Percentiles rank a stretch among this genome's conserved stretches.
Conservation (phyloP, 2,329 filamentous ascomycete species). For the Coleophoma crateriformis region DNA sequence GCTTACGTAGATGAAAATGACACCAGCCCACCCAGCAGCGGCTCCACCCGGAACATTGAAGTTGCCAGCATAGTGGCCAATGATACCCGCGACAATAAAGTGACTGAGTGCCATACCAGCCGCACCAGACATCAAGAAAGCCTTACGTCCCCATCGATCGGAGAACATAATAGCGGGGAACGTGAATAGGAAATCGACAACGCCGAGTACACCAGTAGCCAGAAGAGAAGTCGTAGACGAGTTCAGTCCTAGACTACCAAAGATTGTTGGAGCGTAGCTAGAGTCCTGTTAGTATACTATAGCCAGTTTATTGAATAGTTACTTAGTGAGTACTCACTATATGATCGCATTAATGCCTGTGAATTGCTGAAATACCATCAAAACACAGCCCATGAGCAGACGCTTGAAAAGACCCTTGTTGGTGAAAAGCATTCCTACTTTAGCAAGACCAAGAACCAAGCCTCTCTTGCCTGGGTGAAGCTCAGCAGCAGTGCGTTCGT, state of each 20-base stretch:
- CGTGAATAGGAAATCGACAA: conserved; percentile 61
- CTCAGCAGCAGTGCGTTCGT: conserved; percentile 39
- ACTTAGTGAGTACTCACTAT: conserved; percentile 26
- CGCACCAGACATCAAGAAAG: conserved; percentile 53
- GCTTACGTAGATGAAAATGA: conserved; percentile 19
- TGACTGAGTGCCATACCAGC: conserved; percentile 54
- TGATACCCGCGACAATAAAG: conserved; percentile 63
- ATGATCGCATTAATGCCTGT: conserved; percentile 43
- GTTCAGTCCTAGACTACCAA: conserved; percentile 40
- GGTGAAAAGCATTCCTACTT: conserved; percentile 5
- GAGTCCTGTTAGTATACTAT: conserved; percentile 20
- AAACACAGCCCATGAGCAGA: not conserved
- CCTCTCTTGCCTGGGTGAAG: conserved; percentile 27
- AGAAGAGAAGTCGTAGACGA: conserved; percentile 45
- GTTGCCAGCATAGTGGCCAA: conserved; percentile 24
- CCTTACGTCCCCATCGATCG: conserved; percentile 55
- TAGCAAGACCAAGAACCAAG: not conserved
- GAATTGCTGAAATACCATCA: conserved; percentile 42
- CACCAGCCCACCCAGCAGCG: conserved; percentile 30
- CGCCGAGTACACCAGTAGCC: conserved; percentile 63
- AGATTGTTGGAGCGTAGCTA: conserved; percentile 44
- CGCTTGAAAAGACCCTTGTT: conserved; percentile 3
- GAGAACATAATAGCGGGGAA: conserved; percentile 59
- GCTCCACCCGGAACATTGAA: not conserved
- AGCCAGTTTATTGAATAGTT: not conserved